Base-by-base conservation (phyloP, 176 grass and related monocot species). In the Cenchrus americanus region DNA sequence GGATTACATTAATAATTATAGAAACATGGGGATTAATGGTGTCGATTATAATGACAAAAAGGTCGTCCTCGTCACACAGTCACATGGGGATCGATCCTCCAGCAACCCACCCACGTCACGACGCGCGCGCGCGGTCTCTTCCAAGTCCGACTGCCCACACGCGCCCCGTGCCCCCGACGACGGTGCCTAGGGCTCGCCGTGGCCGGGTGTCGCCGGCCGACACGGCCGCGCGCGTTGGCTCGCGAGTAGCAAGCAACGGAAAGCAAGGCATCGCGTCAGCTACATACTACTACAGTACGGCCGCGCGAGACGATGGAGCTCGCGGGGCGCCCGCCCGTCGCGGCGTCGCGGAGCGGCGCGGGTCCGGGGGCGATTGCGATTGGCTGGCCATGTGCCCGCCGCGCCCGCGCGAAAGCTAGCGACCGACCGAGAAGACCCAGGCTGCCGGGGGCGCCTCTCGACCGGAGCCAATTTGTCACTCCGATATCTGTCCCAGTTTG, bases 71-170 rank as follows among this genome's bases (percentile, higher is more conserved):
- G 71, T 66, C 71, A 66, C 26, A 69, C 34, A 69, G 18, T 7
- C 69, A 75, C 70, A 83, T 65, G 69, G 70, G 21, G 21, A 40
- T 55, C 50, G 48, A n/a, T 32, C 47, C 7, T 5, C 19, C 55
- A 22, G 57, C 43, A 71, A 40, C 63, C 69, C 44, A 71, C 69
- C 69, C 44, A 71, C 69, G 69, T 71, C 69, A 50, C 9, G 10
- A 61, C 58, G 58, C 58, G 69, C 46, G 27, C 27, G 27, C 27
- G 27, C 27, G 27, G 27, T n/a, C 68, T 23, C 19, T 60, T 60
- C 57, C 67, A 30, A 30, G 27, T 30, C 27, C 27, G 14, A 51
- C 49, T 15, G 49, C 52, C 13, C 13, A 44, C 43, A 44, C 42
- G 42, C 6, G 6, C 42, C 42, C 34, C 34, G 34, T 37, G 34